Percentiles rank a stretch among this genome's conserved stretches.
These are phyloP conservation scores for Trypanosoma vivax DNA, from an alignment of 208 protist genomes.

Conservation along the genomic window DNA sequence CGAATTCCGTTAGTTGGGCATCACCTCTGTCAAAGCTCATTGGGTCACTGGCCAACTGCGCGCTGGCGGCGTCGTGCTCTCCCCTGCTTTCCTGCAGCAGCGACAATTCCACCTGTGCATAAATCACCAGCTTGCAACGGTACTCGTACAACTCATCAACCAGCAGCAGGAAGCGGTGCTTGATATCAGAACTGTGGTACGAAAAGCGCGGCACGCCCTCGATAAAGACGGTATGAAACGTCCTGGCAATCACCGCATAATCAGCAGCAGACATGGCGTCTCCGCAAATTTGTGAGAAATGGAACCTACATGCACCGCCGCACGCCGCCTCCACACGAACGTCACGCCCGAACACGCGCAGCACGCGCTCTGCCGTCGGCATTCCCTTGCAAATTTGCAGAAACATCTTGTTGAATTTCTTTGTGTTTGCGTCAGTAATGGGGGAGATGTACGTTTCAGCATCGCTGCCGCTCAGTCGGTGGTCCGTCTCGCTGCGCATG, in stretches of 20 bases:
- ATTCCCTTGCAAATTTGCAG: constrained; percentile 81
- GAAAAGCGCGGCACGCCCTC: constrained; percentile 74
- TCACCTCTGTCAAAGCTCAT: constrained; percentile 1
- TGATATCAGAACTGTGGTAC: constrained; percentile 71
- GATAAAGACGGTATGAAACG: constrained; percentile 87
- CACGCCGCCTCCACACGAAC: constrained; percentile 53
- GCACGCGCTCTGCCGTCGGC: constrained; percentile 29
- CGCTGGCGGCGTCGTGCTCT: constrained; percentile 17
- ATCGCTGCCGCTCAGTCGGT: constrained; percentile 79
- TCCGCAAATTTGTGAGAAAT: constrained; percentile 78
- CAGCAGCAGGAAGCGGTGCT: constrained; percentile 84
- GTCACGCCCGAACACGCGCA: constrained; percentile 78
- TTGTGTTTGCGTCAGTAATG: constrained; percentile 44
- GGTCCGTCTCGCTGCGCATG: constrained; percentile 88
- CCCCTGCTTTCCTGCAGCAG: constrained; percentile 41
- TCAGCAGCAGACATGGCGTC: constrained; percentile 68
- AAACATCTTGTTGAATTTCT: constrained; percentile 71
- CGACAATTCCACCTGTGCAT: constrained; percentile 47
- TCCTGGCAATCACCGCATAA: constrained; percentile 77
- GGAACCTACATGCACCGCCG: constrained; percentile 73
- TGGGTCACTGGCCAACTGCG: not conserved
- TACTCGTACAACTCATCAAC: constrained; percentile 86
- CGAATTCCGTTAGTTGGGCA: constrained; percentile 59
- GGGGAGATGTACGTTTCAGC: constrained; percentile 70
- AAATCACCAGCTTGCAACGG: constrained; percentile 76